phyloP scores from a whole-genome alignment of 139 green algal genomes.

The Klebsormidium nitens region DNA sequence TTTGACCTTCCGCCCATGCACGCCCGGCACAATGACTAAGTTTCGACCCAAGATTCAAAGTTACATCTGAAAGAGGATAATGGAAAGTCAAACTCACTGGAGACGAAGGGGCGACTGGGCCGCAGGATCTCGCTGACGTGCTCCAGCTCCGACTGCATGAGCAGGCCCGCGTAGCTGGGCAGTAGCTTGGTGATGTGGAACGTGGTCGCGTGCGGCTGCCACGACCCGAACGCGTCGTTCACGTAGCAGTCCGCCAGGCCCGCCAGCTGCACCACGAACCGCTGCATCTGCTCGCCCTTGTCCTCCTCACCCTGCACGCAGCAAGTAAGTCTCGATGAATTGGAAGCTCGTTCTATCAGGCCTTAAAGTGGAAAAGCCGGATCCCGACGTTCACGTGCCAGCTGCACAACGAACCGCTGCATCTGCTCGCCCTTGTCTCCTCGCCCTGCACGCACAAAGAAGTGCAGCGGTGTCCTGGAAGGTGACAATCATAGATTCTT shows the following conservation, averaged over 20 bases:
- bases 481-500: no score
- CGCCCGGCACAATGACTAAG: no score
- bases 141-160: constrained; percentile 40
- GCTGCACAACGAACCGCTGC: constrained; percentile 10
- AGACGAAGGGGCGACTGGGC: constrained; percentile 30
- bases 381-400: no score
- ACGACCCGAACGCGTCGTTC: constrained; percentile 47
- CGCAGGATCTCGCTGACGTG: constrained; percentile 23
- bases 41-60: no score
- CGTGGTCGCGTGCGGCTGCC: constrained; percentile 43
- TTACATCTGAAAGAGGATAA: no score
- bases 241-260: constrained; percentile 44
- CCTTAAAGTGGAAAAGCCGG: no score
- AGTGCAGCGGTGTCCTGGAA: no score
- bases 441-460: no score
- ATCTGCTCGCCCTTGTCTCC: background rate
- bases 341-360: no score
- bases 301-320: constrained; percentile 16
- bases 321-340: no score
- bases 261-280: constrained; percentile 32
- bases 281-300: constrained; percentile 2
- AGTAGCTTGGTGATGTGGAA: constrained; percentile 29
- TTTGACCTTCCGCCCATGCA: no score
- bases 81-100: no score
- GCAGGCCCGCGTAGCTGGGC: constrained; percentile 40